phyloP scores from a whole-genome alignment of 805 yeast genomes.

The Myxozyma melibiosi region DNA sequence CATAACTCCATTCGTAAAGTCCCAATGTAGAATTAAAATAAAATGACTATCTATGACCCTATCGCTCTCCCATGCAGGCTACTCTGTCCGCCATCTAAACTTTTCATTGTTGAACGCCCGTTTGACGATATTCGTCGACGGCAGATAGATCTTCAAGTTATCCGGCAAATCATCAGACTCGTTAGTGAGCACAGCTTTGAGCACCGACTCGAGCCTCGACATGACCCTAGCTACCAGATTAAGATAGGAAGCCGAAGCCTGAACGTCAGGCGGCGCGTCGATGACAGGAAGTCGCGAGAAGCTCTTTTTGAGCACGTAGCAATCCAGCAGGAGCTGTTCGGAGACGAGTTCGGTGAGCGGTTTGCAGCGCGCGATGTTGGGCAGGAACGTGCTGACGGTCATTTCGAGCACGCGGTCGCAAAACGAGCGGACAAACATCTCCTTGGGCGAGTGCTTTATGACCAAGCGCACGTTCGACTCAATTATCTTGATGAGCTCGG shows the following conservation, averaged over 20 bases:
- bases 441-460: slow-evolving; percentile 47
- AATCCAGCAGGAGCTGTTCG: slow-evolving; percentile 79
- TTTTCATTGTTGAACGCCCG: slow-evolving; percentile 25
- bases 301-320: slow-evolving; percentile 61
- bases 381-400: slow-evolving; percentile 57
- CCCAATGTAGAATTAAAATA: no score
- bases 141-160: slow-evolving; percentile 24
- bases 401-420: slow-evolving; percentile 76
- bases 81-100: slow-evolving; percentile 23
- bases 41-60: no score
- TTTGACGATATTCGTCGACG: slow-evolving; percentile 18
- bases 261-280: slow-evolving; percentile 29
- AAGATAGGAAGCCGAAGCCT: slow-evolving; percentile 36
- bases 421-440: slow-evolving; percentile 68
- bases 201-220: slow-evolving; percentile 58
- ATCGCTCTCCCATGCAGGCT: no score
- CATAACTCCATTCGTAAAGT: no score
- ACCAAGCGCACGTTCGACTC: slow-evolving; percentile 44
- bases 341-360: slow-evolving; percentile 72
- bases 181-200: slow-evolving; percentile 68
- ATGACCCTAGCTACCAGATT: slow-evolving; percentile 51
- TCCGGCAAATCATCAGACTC: slow-evolving; percentile 42
- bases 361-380: slow-evolving; percentile 59
- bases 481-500: slow-evolving; percentile 53
- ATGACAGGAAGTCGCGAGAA: slow-evolving; percentile 44